These are phyloP conservation scores for Apophysomyces elegans DNA, from an alignment of 371 early-diverging fungal species.

Conservation along the genomic window DNA sequence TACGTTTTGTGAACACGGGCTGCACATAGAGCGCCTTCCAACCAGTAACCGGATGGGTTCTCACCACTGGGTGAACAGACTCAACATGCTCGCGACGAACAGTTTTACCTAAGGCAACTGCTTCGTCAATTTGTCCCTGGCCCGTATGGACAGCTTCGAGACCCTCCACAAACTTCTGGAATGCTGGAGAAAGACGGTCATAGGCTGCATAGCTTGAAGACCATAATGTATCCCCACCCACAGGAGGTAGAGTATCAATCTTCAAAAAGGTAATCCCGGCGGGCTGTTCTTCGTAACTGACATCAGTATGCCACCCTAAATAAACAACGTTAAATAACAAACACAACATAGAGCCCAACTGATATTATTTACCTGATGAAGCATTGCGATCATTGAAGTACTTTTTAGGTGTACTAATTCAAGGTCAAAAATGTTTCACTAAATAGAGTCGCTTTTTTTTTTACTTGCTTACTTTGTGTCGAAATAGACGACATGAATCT, in stretches of 20 bases:
- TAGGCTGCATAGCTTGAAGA: slow-evolving; percentile 59
- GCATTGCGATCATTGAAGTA: slow-evolving; percentile 47
- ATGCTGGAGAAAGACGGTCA: slow-evolving; percentile 61
- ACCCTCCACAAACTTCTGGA: slow-evolving; percentile 60
- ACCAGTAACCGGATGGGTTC: slow-evolving; percentile 74
- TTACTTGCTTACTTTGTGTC: slow-evolving; percentile 17
- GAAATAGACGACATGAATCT: slow-evolving; percentile 29
- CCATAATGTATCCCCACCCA: slow-evolving; percentile 68
- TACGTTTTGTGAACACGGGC: slow-evolving; percentile 63
- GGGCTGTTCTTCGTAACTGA: slow-evolving; percentile 65
- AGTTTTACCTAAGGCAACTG: slow-evolving; percentile 41
- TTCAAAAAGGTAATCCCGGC: slow-evolving; percentile 60
- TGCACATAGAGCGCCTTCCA: slow-evolving; percentile 68
- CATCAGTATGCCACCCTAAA: slow-evolving; percentile 60
- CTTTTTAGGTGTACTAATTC: slow-evolving; percentile 45
- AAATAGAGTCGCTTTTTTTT: not conserved
- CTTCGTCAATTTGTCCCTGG: slow-evolving; percentile 42
- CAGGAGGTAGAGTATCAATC: slow-evolving; percentile 54
- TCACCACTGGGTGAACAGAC: slow-evolving; percentile 61
- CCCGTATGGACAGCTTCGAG: slow-evolving; percentile 66
- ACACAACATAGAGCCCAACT: slow-evolving; percentile 33
- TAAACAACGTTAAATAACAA: not conserved
- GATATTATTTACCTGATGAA: slow-evolving; percentile 54
- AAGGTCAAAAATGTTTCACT: too few species aligned
- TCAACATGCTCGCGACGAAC: slow-evolving; percentile 50